Conservation (phyloP, 805 yeast genomes). For the Geotrichum ghanense region DNA sequence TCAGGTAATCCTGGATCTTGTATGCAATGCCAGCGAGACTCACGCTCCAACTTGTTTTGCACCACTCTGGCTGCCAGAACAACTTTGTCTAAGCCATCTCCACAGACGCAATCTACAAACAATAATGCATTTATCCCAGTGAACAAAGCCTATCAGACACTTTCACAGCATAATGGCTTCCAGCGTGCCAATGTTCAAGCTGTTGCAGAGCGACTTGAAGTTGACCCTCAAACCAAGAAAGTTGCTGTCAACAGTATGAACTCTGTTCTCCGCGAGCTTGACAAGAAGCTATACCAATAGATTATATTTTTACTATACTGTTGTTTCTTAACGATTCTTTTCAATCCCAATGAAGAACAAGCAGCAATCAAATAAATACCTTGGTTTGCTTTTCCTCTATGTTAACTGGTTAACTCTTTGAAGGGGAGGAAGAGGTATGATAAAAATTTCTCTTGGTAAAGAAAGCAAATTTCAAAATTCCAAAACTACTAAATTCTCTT, state of each 20-base stretch:
- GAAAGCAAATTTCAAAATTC: too few relatives aligned
- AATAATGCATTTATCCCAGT: not conserved
- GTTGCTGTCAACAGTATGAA: not conserved
- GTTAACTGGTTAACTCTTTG: too few relatives aligned
- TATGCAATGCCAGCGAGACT: not conserved
- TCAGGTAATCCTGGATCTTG: constrained; percentile 1
- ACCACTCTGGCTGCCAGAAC: not conserved
- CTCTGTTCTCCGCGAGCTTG: not conserved
- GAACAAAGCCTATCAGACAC: not conserved
- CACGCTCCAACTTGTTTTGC: not conserved
- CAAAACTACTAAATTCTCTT: too few relatives aligned
- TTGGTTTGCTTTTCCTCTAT: too few relatives aligned
- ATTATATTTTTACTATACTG: not conserved
- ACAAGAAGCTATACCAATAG: not conserved
- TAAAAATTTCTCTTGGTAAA: too few relatives aligned
- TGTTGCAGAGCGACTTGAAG: not conserved
- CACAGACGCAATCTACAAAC: not conserved
- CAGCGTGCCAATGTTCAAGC: not conserved
- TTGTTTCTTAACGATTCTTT: too few relatives aligned
- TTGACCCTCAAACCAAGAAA: not conserved
- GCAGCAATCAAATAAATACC: too few relatives aligned
- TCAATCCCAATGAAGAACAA: too few relatives aligned
- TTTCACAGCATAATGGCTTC: not conserved
- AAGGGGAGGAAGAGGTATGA: too few relatives aligned
- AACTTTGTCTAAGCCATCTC: not conserved